These are phyloP conservation scores for Mesembryanthemum crystallinum DNA, from an alignment of 148 eudicot genomes.

Conservation along the genomic window DNA sequence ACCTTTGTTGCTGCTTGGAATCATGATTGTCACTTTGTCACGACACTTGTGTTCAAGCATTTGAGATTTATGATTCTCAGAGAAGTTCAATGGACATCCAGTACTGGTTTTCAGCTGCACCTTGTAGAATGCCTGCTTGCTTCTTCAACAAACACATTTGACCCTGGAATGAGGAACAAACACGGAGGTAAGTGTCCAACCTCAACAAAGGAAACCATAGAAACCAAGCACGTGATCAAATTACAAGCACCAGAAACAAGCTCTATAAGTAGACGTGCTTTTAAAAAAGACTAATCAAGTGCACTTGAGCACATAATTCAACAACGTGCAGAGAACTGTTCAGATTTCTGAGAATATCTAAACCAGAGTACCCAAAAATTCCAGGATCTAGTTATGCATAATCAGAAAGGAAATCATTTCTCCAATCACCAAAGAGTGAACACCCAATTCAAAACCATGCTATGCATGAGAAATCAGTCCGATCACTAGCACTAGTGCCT, in stretches of 20 bases:
- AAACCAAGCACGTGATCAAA: neutral
- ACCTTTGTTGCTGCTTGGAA: conserved; percentile 5
- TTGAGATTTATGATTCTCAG: conserved; percentile 13
- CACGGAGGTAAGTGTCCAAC: neutral
- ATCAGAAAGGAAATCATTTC: too few relatives aligned
- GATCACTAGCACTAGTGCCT: neutral
- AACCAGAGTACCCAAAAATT: neutral
- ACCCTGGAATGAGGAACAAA: conserved; percentile 4
- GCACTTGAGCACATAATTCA: too few relatives aligned
- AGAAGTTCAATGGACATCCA: conserved; percentile 15
- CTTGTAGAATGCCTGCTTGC: conserved; percentile 10
- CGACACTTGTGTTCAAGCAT: conserved; percentile 3
- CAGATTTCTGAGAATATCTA: neutral
- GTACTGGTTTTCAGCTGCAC: conserved; percentile 12
- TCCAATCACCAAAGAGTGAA: too few relatives aligned
- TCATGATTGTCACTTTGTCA: conserved; percentile 6
- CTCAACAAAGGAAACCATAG: neutral
- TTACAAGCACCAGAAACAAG: neutral
- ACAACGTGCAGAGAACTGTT: neutral
- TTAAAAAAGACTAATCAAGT: neutral
- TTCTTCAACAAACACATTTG: conserved; percentile 9
- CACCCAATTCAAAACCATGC: neutral
- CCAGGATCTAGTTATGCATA: neutral
- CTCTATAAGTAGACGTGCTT: neutral
- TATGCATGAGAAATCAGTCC: neutral